Conservation (phyloP, 352 stramenopile species). For the Pythium dissotocum region DNA sequence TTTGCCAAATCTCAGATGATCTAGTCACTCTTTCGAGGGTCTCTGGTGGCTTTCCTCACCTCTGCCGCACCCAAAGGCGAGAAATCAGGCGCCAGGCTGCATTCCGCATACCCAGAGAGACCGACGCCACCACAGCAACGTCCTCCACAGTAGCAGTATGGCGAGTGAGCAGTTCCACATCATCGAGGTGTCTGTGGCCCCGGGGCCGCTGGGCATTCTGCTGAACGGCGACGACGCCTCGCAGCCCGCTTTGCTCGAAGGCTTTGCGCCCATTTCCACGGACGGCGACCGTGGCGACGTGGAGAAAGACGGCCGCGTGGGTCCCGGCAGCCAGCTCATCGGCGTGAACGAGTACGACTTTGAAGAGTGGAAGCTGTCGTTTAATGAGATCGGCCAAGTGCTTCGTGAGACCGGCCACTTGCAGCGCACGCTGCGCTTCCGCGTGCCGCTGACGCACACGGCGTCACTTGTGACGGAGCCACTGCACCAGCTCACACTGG, state of each 20-base stretch:
- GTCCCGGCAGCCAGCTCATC: slow-evolving; percentile 47
- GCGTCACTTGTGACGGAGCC: background rate
- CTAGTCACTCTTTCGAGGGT: slow-evolving; percentile 16
- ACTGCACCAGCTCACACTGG: background rate
- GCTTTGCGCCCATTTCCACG: slow-evolving; percentile 51
- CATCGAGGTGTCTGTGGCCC: slow-evolving; percentile 49
- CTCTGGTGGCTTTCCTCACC: background rate
- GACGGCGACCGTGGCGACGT: slow-evolving; percentile 46
- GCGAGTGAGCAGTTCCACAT: slow-evolving; percentile 25
- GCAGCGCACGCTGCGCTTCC: slow-evolving; percentile 48
- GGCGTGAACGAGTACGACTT: slow-evolving; percentile 69
- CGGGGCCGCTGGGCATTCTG: slow-evolving; percentile 67
- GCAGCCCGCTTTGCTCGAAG: slow-evolving; percentile 53
- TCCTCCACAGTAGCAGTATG: background rate
- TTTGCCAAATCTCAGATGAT: slow-evolving; percentile 7
- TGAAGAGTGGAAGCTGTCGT: slow-evolving; percentile 38
- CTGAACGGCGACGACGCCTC: slow-evolving; percentile 46
- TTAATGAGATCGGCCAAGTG: slow-evolving; percentile 57
- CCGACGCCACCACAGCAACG: background rate
- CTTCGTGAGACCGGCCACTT: slow-evolving; percentile 58
- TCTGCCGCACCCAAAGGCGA: slow-evolving; percentile 3
- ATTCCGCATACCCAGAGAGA: background rate
- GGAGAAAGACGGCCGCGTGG: slow-evolving; percentile 43
- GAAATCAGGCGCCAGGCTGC: slow-evolving; percentile 3
- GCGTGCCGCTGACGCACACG: slow-evolving; percentile 30